phyloP scores from a whole-genome alignment of 192 early-diverging fungal species.

The Phlyctochytrium planicorne region DNA sequence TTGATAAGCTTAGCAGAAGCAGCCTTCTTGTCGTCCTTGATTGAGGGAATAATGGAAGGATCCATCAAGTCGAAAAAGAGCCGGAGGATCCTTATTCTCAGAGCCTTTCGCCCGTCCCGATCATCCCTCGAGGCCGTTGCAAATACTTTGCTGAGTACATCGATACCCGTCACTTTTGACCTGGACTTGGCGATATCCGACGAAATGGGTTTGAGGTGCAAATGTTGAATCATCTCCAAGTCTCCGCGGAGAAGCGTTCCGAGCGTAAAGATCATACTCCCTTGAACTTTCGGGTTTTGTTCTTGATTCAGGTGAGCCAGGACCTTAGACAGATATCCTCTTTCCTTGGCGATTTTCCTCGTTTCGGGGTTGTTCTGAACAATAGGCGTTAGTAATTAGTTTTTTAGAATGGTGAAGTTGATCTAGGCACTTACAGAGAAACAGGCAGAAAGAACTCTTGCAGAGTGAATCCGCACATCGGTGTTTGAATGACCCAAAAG shows the following conservation, averaged over 20 bases:
- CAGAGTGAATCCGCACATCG: neutral
- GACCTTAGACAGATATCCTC: neutral
- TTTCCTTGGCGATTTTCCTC: neutral
- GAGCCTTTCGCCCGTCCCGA: too few relatives aligned
- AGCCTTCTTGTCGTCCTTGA: too few relatives aligned
- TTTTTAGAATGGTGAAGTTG: neutral
- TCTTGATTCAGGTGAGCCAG: neutral
- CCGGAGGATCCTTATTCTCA: too few relatives aligned
- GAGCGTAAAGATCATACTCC: neutral
- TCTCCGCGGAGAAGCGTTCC: neutral
- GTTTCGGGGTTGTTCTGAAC: neutral
- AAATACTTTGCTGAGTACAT: too few relatives aligned
- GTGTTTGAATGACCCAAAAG: neutral
- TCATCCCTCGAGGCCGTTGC: too few relatives aligned
- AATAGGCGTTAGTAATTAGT: neutral
- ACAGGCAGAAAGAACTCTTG: neutral
- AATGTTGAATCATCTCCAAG: neutral
- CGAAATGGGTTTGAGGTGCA: too few relatives aligned
- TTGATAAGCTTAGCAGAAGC: too few relatives aligned
- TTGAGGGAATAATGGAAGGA: too few relatives aligned
- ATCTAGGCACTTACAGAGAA: conserved; percentile 1
- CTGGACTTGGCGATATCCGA: too few relatives aligned
- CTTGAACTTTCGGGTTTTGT: too few relatives aligned
- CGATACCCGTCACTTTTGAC: too few relatives aligned
- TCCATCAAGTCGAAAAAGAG: too few relatives aligned